A percentile compares a stretch with the other conserved stretches of the same genome.
These are phyloP conservation scores for Plenodomus lindquistii DNA, from an alignment of 2,329 filamentous ascomycete species.

Conservation along the genomic window DNA sequence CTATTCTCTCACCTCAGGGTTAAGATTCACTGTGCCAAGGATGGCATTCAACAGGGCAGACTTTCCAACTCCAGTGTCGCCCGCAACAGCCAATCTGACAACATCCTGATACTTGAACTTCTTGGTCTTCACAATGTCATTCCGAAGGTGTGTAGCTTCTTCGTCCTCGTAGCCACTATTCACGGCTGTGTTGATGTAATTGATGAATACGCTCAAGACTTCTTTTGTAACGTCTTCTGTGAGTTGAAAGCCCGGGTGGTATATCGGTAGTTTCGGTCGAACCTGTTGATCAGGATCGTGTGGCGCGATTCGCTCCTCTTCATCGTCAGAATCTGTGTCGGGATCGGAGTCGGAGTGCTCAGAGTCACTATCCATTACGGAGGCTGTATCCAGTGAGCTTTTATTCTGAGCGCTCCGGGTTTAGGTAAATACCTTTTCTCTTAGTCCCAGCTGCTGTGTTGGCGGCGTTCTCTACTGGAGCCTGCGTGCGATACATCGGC, in stretches of 20 bases:
- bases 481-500: too few species aligned
- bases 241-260: slow-evolving; percentile 16
- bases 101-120: slow-evolving; percentile 3
- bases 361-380: neutral
- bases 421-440: too few species aligned
- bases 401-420: too few species aligned
- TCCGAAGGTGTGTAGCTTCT: slow-evolving; percentile 8
- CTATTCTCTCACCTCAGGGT: slow-evolving; percentile 16
- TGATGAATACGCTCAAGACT: slow-evolving; percentile 2
- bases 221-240: neutral
- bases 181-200: neutral
- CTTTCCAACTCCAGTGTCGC: slow-evolving; percentile 23
- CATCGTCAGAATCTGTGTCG: neutral
- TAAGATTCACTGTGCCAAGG: slow-evolving; percentile 11
- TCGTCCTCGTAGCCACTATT: neutral
- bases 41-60: slow-evolving; percentile 20
- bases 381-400: neutral
- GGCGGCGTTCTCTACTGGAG: too few species aligned
- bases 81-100: slow-evolving; percentile 13
- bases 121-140: neutral
- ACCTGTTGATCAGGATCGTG: slow-evolving; percentile 12
- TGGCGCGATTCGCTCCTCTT: neutral
- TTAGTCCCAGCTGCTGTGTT: too few species aligned
- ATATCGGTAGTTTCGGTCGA: slow-evolving; percentile 15
- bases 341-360: slow-evolving; percentile 1